Conservation (phyloP, 2,329 filamentous ascomycete species). For the Talaromyces pinophilus region DNA sequence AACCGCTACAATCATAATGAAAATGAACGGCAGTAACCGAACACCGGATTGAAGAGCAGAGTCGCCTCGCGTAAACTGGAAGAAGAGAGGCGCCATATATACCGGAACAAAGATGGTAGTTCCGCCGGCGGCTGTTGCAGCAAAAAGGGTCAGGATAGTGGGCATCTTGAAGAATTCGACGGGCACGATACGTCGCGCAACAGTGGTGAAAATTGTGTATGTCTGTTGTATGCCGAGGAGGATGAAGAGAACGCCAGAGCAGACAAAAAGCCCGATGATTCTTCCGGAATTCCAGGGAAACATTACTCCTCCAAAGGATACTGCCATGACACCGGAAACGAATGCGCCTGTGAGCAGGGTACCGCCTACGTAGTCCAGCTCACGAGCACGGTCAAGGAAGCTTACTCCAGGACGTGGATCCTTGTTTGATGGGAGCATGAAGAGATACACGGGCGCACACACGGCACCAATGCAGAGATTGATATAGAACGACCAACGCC, state of each 20-base stretch:
- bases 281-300: slow-evolving; percentile 51
- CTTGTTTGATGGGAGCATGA: slow-evolving; percentile 22
- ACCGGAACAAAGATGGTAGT: slow-evolving; percentile 39
- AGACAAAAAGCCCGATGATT: slow-evolving; percentile 51
- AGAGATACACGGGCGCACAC: neutral
- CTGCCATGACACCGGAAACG: slow-evolving; percentile 48
- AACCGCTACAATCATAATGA: slow-evolving; percentile 25
- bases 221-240: slow-evolving; percentile 51
- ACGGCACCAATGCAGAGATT: slow-evolving; percentile 2
- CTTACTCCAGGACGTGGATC: neutral
- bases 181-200: slow-evolving; percentile 51
- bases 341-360: slow-evolving; percentile 46
- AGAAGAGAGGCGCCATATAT: slow-evolving; percentile 58
- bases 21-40: slow-evolving; percentile 33
- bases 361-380: slow-evolving; percentile 46
- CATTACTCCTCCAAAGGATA: slow-evolving; percentile 53
- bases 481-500: slow-evolving; percentile 42
- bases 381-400: neutral
- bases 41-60: slow-evolving; percentile 33
- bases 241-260: slow-evolving; percentile 49
- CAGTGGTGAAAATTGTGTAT: slow-evolving; percentile 45
- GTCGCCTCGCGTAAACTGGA: slow-evolving; percentile 53
- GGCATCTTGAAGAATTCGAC: slow-evolving; percentile 46
- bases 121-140: slow-evolving; percentile 29
- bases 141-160: slow-evolving; percentile 45